phyloP scores from a whole-genome alignment of 768 basidiomycete species.

The Auriculariales sp. region DNA sequence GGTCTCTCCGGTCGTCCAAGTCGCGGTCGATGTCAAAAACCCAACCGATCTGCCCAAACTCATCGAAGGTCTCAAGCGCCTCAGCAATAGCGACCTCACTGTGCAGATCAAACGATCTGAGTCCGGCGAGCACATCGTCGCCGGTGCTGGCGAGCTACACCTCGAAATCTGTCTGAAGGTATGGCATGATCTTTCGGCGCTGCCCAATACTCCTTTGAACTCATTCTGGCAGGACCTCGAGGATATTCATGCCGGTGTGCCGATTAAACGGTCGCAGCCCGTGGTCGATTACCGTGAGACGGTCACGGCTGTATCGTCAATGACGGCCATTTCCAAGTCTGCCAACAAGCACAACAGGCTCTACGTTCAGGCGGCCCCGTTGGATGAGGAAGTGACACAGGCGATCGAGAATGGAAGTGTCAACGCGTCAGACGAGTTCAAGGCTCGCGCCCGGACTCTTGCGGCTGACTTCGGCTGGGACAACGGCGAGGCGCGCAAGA shows the following conservation, averaged over 20 bases:
- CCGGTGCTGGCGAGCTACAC: constrained; percentile 39
- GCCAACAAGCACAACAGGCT: constrained; percentile 45
- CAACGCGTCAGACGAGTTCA: constrained; percentile 34
- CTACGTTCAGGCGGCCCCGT: constrained; percentile 28
- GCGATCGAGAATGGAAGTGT: constrained; percentile 33
- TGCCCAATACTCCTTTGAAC: not conserved
- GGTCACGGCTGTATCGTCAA: constrained; percentile 33
- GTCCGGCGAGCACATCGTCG: constrained; percentile 36
- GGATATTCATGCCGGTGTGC: constrained; percentile 39
- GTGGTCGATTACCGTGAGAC: constrained; percentile 40
- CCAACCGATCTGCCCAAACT: constrained; percentile 38
- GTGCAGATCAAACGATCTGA: constrained; percentile 29
- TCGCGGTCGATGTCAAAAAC: constrained; percentile 42
- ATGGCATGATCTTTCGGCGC: not conserved
- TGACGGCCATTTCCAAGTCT: constrained; percentile 36
- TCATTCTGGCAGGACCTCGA: constrained; percentile 25
- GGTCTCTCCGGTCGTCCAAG: constrained; percentile 37
- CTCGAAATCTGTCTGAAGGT: constrained; percentile 37
- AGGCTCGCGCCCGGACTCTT: constrained; percentile 32
- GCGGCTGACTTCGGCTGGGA: constrained; percentile 42
- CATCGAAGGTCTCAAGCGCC: constrained; percentile 40
- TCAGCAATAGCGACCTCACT: constrained; percentile 40
- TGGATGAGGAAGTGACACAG: constrained; percentile 32
- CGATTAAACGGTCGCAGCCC: constrained; percentile 32
- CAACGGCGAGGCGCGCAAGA: constrained; percentile 35